Base-by-base conservation (phyloP, 306 rosid species). In the Castanea crenata region DNA sequence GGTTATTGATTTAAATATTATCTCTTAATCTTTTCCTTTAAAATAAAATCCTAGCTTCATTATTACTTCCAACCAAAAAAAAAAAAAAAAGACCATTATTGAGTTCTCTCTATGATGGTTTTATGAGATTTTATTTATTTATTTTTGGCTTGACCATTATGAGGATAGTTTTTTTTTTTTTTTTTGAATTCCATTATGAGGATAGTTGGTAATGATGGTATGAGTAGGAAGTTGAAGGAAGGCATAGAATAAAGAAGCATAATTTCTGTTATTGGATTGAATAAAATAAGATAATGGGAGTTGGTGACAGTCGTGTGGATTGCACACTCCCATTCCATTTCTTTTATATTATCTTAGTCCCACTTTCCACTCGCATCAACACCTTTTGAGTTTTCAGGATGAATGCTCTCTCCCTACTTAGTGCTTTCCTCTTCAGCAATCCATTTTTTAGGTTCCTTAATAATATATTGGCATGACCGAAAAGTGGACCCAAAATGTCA, bases 391-490 rank as follows among this genome's bases (percentile, higher is more conserved):
- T 67, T 67, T 35, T 67, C 10, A 38, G 72, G 49, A 67, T 67
- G 51, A 34, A 67, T 31, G 52, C 23, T 71, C 34, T 71, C 49
- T 32, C 58, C 38, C 23, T 21, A 20, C 1, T n/a, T 54, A 57
- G 88, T 92, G 97, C 87, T 73, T 79, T 93, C 97, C 87, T 88
- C 87, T 88, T 87, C 94, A 89, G 81, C 91, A 87, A 83, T 85
- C 96, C 94, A 91, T 82, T 81, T 58, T 34, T 1, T 57, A 14
- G 27, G 69, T 13, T 70, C 11, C 6, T 16, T 27, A 25, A 25
- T 25, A 0, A 62, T 54, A 51, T 52, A 9, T 49, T 3, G 72
- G 38, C 29, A 35, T 34, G 71, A 67, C 34, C 14, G 15, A 16
- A 34, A 31, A 19, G 21, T 65, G 72, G 72, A 9, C 72, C 49